These are phyloP conservation scores for Chenopodium berlandieri DNA, from an alignment of 148 eudicot species.

Conservation along the genomic window DNA sequence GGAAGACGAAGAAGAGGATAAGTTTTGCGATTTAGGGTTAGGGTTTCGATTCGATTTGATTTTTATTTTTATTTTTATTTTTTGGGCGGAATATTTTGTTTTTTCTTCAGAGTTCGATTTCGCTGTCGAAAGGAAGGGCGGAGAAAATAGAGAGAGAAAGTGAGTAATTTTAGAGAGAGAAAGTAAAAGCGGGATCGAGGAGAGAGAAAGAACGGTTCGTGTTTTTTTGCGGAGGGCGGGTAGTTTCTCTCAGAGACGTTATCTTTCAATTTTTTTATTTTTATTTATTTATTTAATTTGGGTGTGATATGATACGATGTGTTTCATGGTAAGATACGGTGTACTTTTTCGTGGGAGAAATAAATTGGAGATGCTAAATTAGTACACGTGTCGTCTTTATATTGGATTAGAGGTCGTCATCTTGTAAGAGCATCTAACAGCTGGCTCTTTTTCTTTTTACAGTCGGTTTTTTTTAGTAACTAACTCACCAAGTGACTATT, in stretches of 20 bases:
- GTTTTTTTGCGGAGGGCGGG: constrained; percentile 32
- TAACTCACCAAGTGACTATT: neutral
- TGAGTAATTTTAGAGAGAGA: constrained; percentile 29
- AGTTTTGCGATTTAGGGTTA: constrained; percentile 67
- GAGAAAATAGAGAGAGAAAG: too few species aligned
- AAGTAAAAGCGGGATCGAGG: constrained; percentile 17
- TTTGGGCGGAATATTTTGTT: constrained; percentile 23
- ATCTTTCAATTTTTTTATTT: neutral
- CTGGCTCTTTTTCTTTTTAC: neutral
- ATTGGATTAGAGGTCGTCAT: constrained; percentile 22
- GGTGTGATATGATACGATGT: constrained; percentile 8
- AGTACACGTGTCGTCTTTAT: neutral
- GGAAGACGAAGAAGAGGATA: neutral
- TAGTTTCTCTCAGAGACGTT: constrained; percentile 23
- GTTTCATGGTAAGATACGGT: neutral
- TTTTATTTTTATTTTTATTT: constrained; percentile 6
- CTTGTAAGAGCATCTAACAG: constrained; percentile 6
- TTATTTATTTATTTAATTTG: neutral
- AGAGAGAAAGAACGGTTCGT: constrained; percentile 44
- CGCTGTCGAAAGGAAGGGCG: constrained; percentile 30
- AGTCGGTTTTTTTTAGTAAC: neutral
- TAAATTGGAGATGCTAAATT: constrained; percentile 10
- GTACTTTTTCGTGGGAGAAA: neutral
- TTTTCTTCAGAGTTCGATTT: constrained; percentile 36
- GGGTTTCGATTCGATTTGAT: constrained; percentile 51